These are phyloP conservation scores for Echium plantagineum DNA, from an alignment of 257 asterid species.

Conservation along the genomic window DNA sequence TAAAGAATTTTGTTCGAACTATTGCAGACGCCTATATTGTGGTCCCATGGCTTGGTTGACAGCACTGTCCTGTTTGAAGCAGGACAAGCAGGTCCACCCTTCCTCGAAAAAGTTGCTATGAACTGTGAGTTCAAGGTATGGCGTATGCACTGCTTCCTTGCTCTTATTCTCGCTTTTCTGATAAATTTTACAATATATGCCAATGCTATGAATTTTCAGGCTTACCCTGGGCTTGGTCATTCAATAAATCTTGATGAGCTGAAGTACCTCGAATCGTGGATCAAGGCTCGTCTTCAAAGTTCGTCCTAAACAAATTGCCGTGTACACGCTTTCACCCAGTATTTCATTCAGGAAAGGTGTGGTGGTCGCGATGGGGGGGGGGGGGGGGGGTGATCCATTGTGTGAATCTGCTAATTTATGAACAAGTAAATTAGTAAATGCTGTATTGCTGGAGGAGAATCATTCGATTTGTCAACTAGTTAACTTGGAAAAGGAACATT, in stretches of 20 bases:
- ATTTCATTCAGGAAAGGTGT: too few species aligned
- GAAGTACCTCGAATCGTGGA: conserved; percentile 55
- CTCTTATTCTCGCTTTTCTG: conserved; percentile 4
- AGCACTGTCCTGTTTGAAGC: conserved; percentile 75
- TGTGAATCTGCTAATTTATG: too few species aligned
- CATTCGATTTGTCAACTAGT: too few species aligned
- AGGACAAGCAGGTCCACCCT: conserved; percentile 90
- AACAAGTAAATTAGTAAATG: too few species aligned
- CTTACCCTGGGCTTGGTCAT: conserved; percentile 70
- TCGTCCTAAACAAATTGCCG: conserved; percentile 26
- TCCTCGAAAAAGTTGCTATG: conserved; percentile 60
- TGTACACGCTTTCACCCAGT: too few species aligned
- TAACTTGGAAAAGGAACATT: conserved; percentile 2
- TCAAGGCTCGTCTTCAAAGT: conserved; percentile 51
- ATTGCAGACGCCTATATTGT: conserved; percentile 67
- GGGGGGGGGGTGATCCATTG: too few species aligned
- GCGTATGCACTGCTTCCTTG: conserved; percentile 10
- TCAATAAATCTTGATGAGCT: conserved; percentile 65
- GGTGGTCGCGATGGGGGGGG: too few species aligned
- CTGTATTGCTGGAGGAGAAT: too few species aligned
- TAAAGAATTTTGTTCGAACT: conserved; percentile 10
- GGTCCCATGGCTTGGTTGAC: conserved; percentile 90
- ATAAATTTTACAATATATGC: not conserved
- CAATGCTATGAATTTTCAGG: conserved; percentile 32
- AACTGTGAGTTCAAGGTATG: conserved; percentile 70